Base-by-base conservation (phyloP, 257 asterid species). In the Oldenlandia corymbosa region DNA sequence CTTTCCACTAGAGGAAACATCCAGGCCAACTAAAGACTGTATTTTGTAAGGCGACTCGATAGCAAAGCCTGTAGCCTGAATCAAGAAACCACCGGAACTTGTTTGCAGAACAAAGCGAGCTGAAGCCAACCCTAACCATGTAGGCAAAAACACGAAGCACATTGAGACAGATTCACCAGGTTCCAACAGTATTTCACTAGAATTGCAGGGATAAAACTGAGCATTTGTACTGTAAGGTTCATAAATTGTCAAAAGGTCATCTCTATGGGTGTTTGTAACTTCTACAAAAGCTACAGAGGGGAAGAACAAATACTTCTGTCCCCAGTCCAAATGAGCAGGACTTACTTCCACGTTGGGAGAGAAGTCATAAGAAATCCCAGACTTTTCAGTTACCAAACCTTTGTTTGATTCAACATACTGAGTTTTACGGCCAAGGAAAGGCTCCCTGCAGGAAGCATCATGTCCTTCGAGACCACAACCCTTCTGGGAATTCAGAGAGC, bases 171-270 rank as follows among this genome's bases (percentile, higher is more conserved):
- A 75, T 64, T 86, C 95, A 48, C 95, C 96, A 24, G 98, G 96
- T 68, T 79, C 85, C 80, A 88, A 69, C 62, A 70, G 31, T 13
- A 70, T 67, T 71, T 81, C 87, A 77, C 87, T 84, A 62, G 78
- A 81, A 69, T 80, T 83, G 79, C 95, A 91, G 17, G 94, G 83
- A 71, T 81, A 88, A 74, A 91, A 91, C 80, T 88, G 96, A 50
- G 91, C 58, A 70, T 74, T 80, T 73, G 86, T 79, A 74, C 96
- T 84, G 58, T 86, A 86, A 48, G 87, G 86, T 58, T 77, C 81
- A 64, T 75, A 75, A 52, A 91, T 57, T 48, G 71, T 68, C 78
- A 88, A 72, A 65, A 54, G 59, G 49, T 62, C 36, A 36, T 81
- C 81, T n/a, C 59, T 57, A 49, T 80, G 88, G 18, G 81, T 68